A percentile compares a stretch with the other conserved stretches of the same genome.
These are phyloP conservation scores for Pseudoperonospora humuli DNA, from an alignment of 352 stramenopile genomes.

Conservation along the genomic window DNA sequence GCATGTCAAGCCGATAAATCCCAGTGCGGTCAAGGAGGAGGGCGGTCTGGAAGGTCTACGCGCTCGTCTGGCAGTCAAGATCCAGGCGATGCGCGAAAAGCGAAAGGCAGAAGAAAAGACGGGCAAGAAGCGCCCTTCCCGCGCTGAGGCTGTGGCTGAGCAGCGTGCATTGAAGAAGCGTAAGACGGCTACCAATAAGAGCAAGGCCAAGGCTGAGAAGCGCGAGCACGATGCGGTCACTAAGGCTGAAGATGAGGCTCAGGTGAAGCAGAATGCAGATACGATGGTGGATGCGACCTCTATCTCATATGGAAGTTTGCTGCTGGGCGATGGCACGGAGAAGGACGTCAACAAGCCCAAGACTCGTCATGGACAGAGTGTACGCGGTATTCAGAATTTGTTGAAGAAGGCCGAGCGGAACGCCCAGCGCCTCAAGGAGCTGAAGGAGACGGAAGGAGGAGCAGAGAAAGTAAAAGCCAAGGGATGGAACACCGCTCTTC, in stretches of 20 bases:
- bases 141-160: constrained; percentile 18
- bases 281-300: constrained; percentile 18
- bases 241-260: constrained; percentile 8
- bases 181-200: constrained; percentile 48
- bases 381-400: constrained; percentile 69
- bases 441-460: constrained; percentile 75
- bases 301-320: constrained; percentile 74
- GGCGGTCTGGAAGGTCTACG: constrained; percentile 51
- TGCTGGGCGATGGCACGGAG: constrained; percentile 50
- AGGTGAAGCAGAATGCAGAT: constrained; percentile 8
- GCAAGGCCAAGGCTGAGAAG: constrained; percentile 35
- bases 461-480: constrained; percentile 54
- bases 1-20: constrained; percentile 31
- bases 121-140: constrained; percentile 42
- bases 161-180: constrained; percentile 28
- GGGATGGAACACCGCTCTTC: constrained; percentile 65
- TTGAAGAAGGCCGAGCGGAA: constrained; percentile 77
- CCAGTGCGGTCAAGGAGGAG: constrained; percentile 27
- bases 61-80: constrained; percentile 58
- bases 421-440: constrained; percentile 60
- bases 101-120: constrained; percentile 58
- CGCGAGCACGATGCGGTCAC: constrained; percentile 31
- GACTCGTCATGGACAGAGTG: constrained; percentile 63
- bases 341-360: constrained; percentile 47
- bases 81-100: constrained; percentile 65